Conservation (phyloP, 805 yeast species). For the Yarrowia sp. region DNA sequence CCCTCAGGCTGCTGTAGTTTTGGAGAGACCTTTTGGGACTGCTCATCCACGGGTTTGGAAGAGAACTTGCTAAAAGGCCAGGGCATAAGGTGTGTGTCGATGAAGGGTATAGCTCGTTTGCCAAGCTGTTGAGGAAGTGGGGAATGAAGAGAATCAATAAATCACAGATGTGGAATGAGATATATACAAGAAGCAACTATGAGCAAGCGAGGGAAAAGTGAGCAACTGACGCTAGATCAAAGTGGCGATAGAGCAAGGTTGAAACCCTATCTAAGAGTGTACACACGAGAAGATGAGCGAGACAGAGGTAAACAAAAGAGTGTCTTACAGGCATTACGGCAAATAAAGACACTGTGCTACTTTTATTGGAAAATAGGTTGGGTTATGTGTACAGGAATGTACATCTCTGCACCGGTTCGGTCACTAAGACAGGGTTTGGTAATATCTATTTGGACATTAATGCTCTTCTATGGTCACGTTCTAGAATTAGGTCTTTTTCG, state of each 20-base stretch:
- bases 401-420: background rate
- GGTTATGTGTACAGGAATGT: background rate
- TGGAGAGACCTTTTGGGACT: conserved; percentile 42
- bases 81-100: background rate
- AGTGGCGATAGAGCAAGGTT: conserved; percentile 22
- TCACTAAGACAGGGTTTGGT: background rate
- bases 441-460: conserved; percentile 14
- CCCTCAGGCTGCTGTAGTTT: conserved; percentile 52
- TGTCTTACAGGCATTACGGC: background rate
- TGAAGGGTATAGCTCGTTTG: background rate
- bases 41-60: conserved; percentile 19
- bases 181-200: no score
- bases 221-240: conserved; percentile 1
- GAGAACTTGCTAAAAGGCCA: conserved; percentile 12
- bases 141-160: background rate
- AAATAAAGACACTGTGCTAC: background rate
- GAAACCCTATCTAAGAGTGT: conserved; percentile 11
- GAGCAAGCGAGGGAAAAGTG: background rate
- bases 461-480: conserved; percentile 17
- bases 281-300: background rate
- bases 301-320: conserved; percentile 1
- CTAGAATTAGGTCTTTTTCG: background rate
- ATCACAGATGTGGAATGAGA: no score
- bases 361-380: background rate
- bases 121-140: no score